Conservation (phyloP, 139 green algal species). For the Chlamydomonas asymmetrica region DNA sequence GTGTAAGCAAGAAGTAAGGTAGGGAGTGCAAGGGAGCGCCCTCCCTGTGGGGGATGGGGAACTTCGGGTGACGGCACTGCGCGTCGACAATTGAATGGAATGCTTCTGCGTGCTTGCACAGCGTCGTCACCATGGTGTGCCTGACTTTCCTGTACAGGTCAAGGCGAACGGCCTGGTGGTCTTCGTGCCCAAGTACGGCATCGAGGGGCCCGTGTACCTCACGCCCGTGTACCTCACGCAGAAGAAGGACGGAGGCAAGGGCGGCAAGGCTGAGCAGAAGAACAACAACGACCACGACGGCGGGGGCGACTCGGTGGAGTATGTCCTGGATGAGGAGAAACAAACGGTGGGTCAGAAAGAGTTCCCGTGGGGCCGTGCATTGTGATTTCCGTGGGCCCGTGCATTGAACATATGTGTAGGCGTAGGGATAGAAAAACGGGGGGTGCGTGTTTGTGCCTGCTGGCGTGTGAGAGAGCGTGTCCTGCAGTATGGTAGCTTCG, state of each 20-base stretch:
- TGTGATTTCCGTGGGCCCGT: too few relatives aligned
- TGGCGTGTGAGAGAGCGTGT: slow-evolving; percentile 1
- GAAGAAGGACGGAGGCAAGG: slow-evolving; percentile 7
- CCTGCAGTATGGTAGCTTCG: background rate
- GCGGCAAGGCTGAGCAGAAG: slow-evolving; percentile 24
- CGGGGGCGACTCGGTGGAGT: background rate
- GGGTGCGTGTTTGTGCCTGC: background rate
- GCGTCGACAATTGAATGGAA: too few relatives aligned
- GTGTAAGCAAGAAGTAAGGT: too few relatives aligned
- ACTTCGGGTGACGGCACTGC: too few relatives aligned
- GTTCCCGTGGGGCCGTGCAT: too few relatives aligned
- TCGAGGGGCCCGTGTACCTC: slow-evolving; percentile 89
- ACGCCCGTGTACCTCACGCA: too few relatives aligned
- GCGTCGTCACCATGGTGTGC: too few relatives aligned
- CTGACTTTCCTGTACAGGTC: slow-evolving; percentile 49
- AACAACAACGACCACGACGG: slow-evolving; percentile 35
- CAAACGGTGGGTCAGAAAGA: too few relatives aligned
- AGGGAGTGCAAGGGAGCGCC: background rate
- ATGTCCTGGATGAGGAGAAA: slow-evolving; percentile 73
- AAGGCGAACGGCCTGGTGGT: slow-evolving; percentile 90
- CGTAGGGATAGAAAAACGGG: background rate
- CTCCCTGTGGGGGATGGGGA: too few relatives aligned
- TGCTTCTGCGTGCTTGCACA: too few relatives aligned
- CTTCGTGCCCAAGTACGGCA: slow-evolving; percentile 97
- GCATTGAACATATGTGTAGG: too few relatives aligned